Conservation (phyloP, 192 early-diverging fungal species). For the Powellomyces hirtus region DNA sequence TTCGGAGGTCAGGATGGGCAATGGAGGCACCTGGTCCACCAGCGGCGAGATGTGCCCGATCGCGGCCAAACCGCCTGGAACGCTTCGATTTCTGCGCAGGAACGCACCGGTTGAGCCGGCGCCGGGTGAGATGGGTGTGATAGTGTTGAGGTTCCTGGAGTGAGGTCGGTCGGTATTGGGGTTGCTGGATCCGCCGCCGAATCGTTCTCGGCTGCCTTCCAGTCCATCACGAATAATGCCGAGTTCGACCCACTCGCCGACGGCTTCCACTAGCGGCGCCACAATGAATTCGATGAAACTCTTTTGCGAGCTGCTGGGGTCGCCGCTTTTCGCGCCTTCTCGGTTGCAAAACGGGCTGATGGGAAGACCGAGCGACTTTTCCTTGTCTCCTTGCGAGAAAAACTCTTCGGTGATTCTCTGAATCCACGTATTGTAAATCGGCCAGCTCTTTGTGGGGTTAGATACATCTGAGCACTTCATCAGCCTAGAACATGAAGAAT, state of each 20-base stretch:
- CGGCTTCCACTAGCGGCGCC: constrained; percentile 47
- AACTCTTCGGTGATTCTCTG: constrained; percentile 51
- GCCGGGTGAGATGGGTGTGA: background rate
- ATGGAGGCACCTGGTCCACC: constrained; percentile 3
- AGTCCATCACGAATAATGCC: constrained; percentile 33
- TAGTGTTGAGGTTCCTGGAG: background rate
- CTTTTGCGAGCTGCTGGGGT: constrained; percentile 42
- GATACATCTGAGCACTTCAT: constrained; percentile 63
- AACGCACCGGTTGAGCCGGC: background rate
- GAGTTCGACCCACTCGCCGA: constrained; percentile 41
- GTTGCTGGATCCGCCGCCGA: constrained; percentile 7
- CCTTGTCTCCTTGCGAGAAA: constrained; percentile 53
- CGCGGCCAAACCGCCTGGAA: constrained; percentile 1
- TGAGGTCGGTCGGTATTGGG: background rate
- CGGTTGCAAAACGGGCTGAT: constrained; percentile 61
- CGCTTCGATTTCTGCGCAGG: constrained; percentile 9
- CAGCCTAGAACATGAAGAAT: constrained; percentile 23
- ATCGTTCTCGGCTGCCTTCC: constrained; percentile 27
- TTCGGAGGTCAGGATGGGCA: background rate
- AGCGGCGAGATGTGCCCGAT: background rate
- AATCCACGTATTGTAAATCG: constrained; percentile 55
- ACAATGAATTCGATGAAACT: constrained; percentile 60
- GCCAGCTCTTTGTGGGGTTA: constrained; percentile 54
- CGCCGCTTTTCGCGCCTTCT: constrained; percentile 31
- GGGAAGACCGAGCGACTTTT: constrained; percentile 50